Base-by-base conservation (phyloP, 257 asterid genomes). In the Avicennia marina region DNA sequence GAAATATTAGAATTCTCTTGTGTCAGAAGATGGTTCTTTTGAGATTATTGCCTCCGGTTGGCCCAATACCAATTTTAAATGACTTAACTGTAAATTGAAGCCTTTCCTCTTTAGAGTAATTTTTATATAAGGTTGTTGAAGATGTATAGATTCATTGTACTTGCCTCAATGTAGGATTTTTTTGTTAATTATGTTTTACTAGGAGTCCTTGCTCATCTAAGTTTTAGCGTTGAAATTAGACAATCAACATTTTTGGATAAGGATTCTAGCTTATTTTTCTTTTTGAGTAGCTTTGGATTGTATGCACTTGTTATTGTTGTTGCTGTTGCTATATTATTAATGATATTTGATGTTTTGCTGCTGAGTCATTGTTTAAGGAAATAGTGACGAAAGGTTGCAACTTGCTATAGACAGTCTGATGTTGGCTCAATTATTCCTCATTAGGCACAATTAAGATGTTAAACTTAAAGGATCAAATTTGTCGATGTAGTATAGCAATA, bases 401-500 rank as follows among this genome's bases (percentile, higher is more conserved):
- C n/a, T n/a, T n/a, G n/a, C n/a, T n/a, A n/a, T n/a, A n/a, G n/a
- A n/a, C n/a, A n/a, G n/a, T n/a, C n/a, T n/a, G n/a, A n/a, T n/a
- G n/a, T n/a, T n/a, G n/a, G n/a, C n/a, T n/a, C n/a, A n/a, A n/a
- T n/a, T n/a, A n/a, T n/a, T n/a, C n/a, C n/a, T n/a, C n/a, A n/a
- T n/a, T 31, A 24, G 33, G 47, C 10, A 34, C 16, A 51, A 10
- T 11, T 9, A 46, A 39, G 20, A 38, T 11, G 41, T 5, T 50
- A 22, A 65, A 13, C 20, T 57, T 33, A 15, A 33, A 31, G 48
- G 47, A 42, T 13, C 18, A 26, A 15, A 2, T 11, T 11, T 31
- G 61, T 58, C 41, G 29, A 29, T 47, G 40, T 20, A 58, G 47
- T 18, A 39, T 33, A 25, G 22, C 29, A 44, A 53, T 64, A 12